These are phyloP conservation scores for Diplocarpon mali DNA, from an alignment of 2,329 filamentous ascomycete genomes.

Conservation along the genomic window DNA sequence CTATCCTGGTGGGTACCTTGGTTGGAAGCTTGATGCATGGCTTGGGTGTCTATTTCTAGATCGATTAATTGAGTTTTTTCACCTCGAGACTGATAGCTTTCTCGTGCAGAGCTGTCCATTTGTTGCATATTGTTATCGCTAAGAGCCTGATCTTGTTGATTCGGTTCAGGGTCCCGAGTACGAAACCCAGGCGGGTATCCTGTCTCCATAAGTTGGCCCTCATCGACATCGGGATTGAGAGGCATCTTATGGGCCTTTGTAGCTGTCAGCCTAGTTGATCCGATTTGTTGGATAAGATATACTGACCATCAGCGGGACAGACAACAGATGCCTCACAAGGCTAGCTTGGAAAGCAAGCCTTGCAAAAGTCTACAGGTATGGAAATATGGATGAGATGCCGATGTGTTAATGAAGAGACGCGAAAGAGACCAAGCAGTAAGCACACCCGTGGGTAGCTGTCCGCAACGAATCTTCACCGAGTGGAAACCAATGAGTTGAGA, in stretches of 20 bases:
- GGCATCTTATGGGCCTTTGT: background rate
- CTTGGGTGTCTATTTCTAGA: conserved; percentile 18
- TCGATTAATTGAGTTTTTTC: conserved; percentile 17
- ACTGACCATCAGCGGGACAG: no score
- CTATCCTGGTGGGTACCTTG: conserved; percentile 3
- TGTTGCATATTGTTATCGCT: background rate
- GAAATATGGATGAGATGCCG: no score
- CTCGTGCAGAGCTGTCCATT: conserved; percentile 2
- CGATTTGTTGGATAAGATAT: background rate
- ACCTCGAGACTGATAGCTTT: conserved; percentile 8
- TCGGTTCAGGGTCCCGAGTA: background rate
- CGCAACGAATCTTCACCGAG: no score
- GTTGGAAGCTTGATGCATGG: background rate
- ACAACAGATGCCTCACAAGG: no score
- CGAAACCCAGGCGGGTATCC: background rate
- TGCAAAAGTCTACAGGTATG: no score
- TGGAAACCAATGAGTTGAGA: no score
- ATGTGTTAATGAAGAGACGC: no score
- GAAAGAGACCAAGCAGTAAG: no score
- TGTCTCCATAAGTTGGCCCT: background rate
- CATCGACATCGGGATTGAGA: background rate
- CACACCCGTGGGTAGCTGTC: no score
- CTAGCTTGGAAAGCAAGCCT: no score
- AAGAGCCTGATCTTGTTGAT: background rate
- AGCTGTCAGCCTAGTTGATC: background rate